Percentiles rank a stretch among this genome's conserved stretches.
phyloP scores from a whole-genome alignment of 2,329 filamentous ascomycete species.

The Lasiodiplodia gonubiensis region DNA sequence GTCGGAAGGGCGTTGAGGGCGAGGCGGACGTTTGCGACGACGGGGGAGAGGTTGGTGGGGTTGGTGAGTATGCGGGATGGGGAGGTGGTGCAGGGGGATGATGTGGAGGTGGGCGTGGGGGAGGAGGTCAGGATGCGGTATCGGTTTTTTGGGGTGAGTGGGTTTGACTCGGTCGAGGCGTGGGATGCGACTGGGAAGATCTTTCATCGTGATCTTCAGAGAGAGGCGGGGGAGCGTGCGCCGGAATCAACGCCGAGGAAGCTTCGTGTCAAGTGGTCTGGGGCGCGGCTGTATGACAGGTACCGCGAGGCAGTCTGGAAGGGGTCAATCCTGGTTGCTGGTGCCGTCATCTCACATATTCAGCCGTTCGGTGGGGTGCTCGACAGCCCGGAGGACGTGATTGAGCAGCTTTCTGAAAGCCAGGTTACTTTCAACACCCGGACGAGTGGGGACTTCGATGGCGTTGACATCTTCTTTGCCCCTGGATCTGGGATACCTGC shows the following conservation, averaged over 20 bases:
- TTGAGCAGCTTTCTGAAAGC: slow-evolving; percentile 29
- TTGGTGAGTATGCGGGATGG: not conserved
- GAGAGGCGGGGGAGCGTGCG: not conserved
- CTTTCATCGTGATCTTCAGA: not conserved
- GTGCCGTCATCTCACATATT: slow-evolving; percentile 30
- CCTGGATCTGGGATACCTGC: not conserved
- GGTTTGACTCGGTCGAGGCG: not conserved
- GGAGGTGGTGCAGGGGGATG: not conserved
- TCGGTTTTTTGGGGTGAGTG: not conserved
- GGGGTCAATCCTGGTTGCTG: slow-evolving; percentile 36
- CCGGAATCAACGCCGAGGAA: not conserved
- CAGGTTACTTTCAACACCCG: slow-evolving; percentile 36
- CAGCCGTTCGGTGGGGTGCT: slow-evolving; percentile 37
- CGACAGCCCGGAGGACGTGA: slow-evolving; percentile 34
- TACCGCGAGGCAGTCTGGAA: slow-evolving; percentile 45
- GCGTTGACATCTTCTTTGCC: slow-evolving; percentile 29
- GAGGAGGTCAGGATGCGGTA: not conserved
- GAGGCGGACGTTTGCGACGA: slow-evolving; percentile 18
- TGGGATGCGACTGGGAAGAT: not conserved
- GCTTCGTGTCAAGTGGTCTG: slow-evolving; percentile 39
- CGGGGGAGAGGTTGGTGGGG: slow-evolving; percentile 16
- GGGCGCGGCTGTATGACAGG: slow-evolving; percentile 42
- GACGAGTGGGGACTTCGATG: slow-evolving; percentile 42
- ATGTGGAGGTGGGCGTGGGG: not conserved
- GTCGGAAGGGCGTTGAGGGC: not conserved